phyloP scores from a whole-genome alignment of 805 yeast species.

The Starmera caribaea region DNA sequence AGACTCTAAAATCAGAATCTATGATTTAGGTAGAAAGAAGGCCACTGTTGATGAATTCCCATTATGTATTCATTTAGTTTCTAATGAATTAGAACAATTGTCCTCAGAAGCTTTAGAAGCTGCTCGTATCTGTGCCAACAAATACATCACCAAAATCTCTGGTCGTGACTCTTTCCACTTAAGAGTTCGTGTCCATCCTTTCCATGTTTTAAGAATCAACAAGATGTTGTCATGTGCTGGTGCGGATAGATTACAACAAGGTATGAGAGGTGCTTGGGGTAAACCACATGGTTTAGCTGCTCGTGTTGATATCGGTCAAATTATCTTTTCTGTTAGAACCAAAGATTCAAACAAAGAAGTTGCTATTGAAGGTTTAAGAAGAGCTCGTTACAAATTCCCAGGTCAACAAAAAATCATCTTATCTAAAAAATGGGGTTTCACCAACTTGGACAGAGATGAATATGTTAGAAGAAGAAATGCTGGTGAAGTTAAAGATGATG shows the following conservation, averaged over 20 bases:
- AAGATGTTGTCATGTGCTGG: constrained; percentile 99
- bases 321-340: constrained; percentile 96
- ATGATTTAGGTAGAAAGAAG: constrained; percentile 99
- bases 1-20: constrained; percentile 98
- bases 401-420: constrained; percentile 99
- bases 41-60: constrained; percentile 96
- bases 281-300: constrained; percentile 99
- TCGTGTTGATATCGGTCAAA: constrained; percentile 97
- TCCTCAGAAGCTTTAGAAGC: constrained; percentile 99
- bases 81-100: constrained; percentile 98
- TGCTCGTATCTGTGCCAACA: constrained; percentile 99
- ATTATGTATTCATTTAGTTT: constrained; percentile 97
- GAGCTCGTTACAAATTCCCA: constrained; percentile 99
- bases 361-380: constrained; percentile 98
- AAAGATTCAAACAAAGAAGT: constrained; percentile 96
- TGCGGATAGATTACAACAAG: constrained; percentile 99
- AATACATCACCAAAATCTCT: constrained; percentile 93
- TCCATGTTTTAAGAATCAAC: constrained; percentile 99
- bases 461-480: constrained; percentile 89
- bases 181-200: constrained; percentile 99
- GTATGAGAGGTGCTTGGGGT: constrained; percentile 99
- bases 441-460: constrained; percentile 96
- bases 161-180: constrained; percentile 99
- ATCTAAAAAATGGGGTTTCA: constrained; percentile 99
- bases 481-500: constrained; percentile 99